Base-by-base conservation (phyloP, 768 basidiomycete species). In the Lactifluus echinatus region DNA sequence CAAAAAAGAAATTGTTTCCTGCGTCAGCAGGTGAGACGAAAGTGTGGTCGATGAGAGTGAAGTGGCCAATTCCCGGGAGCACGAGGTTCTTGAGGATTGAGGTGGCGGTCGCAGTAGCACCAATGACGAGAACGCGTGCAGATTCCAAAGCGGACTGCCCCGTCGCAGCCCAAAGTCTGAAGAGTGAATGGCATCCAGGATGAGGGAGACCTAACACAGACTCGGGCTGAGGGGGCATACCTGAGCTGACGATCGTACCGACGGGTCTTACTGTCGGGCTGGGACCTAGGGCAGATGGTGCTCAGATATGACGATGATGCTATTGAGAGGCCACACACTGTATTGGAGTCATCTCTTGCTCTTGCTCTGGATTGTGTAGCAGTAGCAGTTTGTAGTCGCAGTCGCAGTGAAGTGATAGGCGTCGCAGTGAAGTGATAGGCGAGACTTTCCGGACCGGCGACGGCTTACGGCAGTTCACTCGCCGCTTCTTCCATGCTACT, bases 1-100 rank as follows among this genome's bases (percentile, higher is more conserved):
- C 81, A 24, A 99, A 76, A 73, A 98, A 99, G 75, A 99, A 99
- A 74, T 98, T 98, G 76, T 93, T 91, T 0, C 93, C 93, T 0
- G 92, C 84, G 65, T 98, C 94, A 55, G 83, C 79, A 1, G 82
- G 76, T 0, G 83, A 76, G 28, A 85, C 85, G 37, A 69, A 53
- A 2, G 71, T 67, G 23, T 79, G 72, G 66, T 94, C 93, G 57
- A 96, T 80, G 68, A 98, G 81, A 47, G 94, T 95, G 69, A 96
- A 98, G 67, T 89, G 83, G n/a, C 94, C 92, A 62, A 97, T 83
- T 8, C 95, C 95, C 2, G 96, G 96, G 8, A 98, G 81, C 37
- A 98, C 93, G 59, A 98, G 85, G 67, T 98, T 98, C 78, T 99
- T 98, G 55, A 99, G 78, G 63, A 90, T 82, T 47, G 90, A 86